Base-by-base conservation (phyloP, 129 eudicot genomes). In the Solidago caesia region DNA sequence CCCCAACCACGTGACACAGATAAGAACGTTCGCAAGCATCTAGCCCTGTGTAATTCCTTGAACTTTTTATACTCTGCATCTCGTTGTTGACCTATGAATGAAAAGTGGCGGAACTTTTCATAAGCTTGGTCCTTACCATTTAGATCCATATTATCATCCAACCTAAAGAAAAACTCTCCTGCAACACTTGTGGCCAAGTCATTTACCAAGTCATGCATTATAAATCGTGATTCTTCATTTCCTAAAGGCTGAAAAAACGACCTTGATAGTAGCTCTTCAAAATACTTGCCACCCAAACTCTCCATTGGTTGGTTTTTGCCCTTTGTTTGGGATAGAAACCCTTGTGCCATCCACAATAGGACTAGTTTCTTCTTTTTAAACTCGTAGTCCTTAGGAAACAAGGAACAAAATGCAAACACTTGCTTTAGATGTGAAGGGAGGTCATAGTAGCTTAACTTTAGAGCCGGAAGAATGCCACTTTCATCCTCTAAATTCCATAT, bases 181-280 rank as follows among this genome's bases (percentile, higher is more conserved):
- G 67, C 16, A 61, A 61, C 67, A 61, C 44, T 61, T 39, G 4
- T 29, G 16, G 67, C 67, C 67, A 61, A 61, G 16, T 61, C 45
- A 29, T 61, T 61, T 29, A 61, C 29, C 1, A 61, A 29, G 67
- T 61, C 67, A 11, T 61, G 67, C 67, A 61, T 29, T 11, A 5
- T 11, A 29, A 8, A 61, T 29, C 1, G 7, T 0, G 15, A 11
- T 61, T 7, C 5, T 4, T 29, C 5, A 60, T 7, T 4, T 9
- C n/a, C 11, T 29, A 8, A 61, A 4, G 33, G 21, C 15, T 60
- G 65, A 4, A 60, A 60, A 60, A 60, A 9, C 6, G 13, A 59
- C 5, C 64, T 59, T 16, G 64, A 26, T 0, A 0, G 0, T 2
- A 60, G 43, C 44, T 60, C 65, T 60, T 10, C 65, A 60, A 60